These are phyloP conservation scores for Penicillium sp. DNA, from an alignment of 2,329 filamentous ascomycete genomes.

Conservation along the genomic window DNA sequence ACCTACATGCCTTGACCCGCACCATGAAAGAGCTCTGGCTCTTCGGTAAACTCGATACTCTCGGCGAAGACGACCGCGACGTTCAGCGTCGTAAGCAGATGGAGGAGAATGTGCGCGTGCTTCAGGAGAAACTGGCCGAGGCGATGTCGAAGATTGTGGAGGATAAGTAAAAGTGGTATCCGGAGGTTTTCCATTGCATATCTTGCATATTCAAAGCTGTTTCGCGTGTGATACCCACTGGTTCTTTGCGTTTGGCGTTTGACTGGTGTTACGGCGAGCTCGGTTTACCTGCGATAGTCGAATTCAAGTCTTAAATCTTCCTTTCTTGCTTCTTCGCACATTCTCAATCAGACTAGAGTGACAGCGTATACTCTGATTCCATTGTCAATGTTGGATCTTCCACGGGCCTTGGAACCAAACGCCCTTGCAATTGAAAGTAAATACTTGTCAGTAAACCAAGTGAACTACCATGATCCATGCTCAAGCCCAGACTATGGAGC, in stretches of 20 bases:
- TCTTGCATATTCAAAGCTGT: not conserved
- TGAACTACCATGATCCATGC: not conserved
- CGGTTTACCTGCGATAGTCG: not conserved
- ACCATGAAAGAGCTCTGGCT: conserved; percentile 65
- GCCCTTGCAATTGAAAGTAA: not conserved
- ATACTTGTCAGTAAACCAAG: too few species aligned
- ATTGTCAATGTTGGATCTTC: too few species aligned
- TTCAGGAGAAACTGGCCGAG: conserved; percentile 45
- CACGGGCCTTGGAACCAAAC: not conserved
- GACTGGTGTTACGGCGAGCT: not conserved
- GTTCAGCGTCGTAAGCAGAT: conserved; percentile 42
- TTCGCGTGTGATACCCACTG: conserved; percentile 2
- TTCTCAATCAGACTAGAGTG: not conserved
- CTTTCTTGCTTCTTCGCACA: not conserved
- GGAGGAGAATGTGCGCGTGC: conserved; percentile 47
- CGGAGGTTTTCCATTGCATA: not conserved
- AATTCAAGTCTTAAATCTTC: not conserved
- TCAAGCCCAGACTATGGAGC: not conserved
- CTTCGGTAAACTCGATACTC: conserved; percentile 60
- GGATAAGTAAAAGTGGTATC: not conserved
- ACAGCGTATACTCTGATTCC: too few species aligned
- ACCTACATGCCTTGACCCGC: conserved; percentile 58
- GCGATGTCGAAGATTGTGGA: conserved; percentile 21
- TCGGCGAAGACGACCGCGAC: conserved; percentile 45
- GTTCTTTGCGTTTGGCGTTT: not conserved